These are phyloP conservation scores for Conticribra weissflogii DNA, from an alignment of 108 stramenopile species.

Conservation along the genomic window DNA sequence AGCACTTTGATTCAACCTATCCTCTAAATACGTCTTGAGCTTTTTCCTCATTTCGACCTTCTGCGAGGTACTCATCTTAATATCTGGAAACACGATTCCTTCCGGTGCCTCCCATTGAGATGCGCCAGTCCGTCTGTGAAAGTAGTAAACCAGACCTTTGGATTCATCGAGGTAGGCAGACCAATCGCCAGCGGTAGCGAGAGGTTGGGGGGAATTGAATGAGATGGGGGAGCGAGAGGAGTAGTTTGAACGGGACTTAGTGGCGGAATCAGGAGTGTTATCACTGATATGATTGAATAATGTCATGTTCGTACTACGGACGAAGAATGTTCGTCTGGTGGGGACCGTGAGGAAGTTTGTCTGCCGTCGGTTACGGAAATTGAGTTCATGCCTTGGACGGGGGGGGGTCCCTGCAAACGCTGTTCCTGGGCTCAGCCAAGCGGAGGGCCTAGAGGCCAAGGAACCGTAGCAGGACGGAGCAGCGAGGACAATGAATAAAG, in stretches of 20 bases:
- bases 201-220: constrained; percentile 29
- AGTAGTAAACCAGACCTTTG: constrained; percentile 82
- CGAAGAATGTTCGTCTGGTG: no score
- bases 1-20: constrained; percentile 9
- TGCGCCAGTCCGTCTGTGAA: constrained; percentile 72
- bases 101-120: constrained; percentile 27
- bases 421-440: no score
- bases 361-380: no score
- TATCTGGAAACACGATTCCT: constrained; percentile 11
- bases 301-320: no score
- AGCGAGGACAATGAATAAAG: no score
- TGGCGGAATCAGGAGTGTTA: no score
- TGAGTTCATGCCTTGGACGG: no score
- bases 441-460: no score
- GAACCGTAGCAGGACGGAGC: no score
- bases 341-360: no score
- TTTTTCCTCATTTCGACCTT: constrained; percentile 30
- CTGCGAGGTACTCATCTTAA: constrained; percentile 11
- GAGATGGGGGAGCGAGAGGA: not conserved
- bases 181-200: constrained; percentile 72
- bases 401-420: no score
- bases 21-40: constrained; percentile 29
- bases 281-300: no score
- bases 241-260: not conserved
- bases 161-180: constrained; percentile 77